phyloP scores from a whole-genome alignment of 169 alveolate species.

The Eimeria brunetti region DNA sequence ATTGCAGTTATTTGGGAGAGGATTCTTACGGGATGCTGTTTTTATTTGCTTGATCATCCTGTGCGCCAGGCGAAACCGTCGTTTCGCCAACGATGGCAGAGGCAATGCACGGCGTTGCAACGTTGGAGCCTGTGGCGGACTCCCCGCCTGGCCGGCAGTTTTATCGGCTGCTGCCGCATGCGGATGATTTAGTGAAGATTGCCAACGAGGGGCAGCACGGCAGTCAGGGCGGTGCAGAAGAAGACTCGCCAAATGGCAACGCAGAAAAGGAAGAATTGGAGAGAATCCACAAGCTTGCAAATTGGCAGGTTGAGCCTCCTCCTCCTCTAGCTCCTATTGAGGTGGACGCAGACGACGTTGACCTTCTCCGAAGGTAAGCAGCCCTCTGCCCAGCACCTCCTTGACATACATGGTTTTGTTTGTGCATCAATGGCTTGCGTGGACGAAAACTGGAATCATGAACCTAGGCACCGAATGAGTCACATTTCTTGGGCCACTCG shows the following conservation, averaged over 20 bases:
- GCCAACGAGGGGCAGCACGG: slow-evolving; percentile 21
- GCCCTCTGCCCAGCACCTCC: neutral
- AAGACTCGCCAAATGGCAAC: neutral
- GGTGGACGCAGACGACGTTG: slow-evolving; percentile 78
- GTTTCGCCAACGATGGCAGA: slow-evolving; percentile 78
- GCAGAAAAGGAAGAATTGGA: slow-evolving; percentile 52
- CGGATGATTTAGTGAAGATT: slow-evolving; percentile 35
- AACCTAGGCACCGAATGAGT: neutral
- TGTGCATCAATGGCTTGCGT: neutral
- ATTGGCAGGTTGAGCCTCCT: slow-evolving; percentile 68
- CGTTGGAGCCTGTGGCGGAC: slow-evolving; percentile 72
- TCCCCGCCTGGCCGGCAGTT: slow-evolving; percentile 78
- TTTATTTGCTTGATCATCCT: neutral
- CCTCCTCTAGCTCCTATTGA: slow-evolving; percentile 80
- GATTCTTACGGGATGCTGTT: neutral
- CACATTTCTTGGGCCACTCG: neutral
- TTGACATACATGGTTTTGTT: neutral
- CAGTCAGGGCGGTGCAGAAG: neutral
- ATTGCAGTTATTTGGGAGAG: too few species aligned
- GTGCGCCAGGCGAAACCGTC: slow-evolving; percentile 78
- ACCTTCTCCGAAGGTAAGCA: slow-evolving; percentile 74
- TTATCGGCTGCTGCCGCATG: slow-evolving; percentile 66
- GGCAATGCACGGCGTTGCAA: slow-evolving; percentile 70
- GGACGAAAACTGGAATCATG: neutral
- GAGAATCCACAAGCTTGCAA: slow-evolving; percentile 50